Base-by-base conservation (phyloP, 257 asterid species). In the Solanum chilense region DNA sequence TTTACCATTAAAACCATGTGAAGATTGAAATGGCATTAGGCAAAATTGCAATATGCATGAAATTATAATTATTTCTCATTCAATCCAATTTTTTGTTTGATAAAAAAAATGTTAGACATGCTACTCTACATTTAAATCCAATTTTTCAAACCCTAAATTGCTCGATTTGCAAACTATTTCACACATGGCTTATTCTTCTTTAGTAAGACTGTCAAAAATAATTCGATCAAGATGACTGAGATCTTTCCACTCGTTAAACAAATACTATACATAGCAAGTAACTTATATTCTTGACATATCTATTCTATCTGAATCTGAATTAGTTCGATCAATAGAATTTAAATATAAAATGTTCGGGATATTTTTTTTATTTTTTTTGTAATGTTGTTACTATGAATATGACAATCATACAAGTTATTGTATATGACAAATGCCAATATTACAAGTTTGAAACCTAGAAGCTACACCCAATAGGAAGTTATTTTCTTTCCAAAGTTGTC, bases 41-140 rank as follows among this genome's bases (percentile, higher is more conserved):
- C 10, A 78, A 78, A 80, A 10, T 80, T 10, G 68, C 68, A 80
- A 27, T 80, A 80, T 47, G 42, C 44, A 47, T 80, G 84, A 47
- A 47, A 21, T 11, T 20, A 47, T 10, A 4, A 9, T 77, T 44
- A 44, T 77, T 77, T 1, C 9, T 77, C 64, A 77, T 16, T 44
- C 25, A 42, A 77, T 49, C 12, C 84, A 44, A 41, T 77, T 25
- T 77, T 39, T 77, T 77, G 84, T 44, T 44, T 77, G 64, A 44
- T 9, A 44, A 42, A 44, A 77, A 31, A 76, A 44, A 1, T 25
- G 62, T 77, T 27, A 25, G 21, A 70, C 44, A 31, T 31, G 25
- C 42, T 31, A 70, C n/a, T 7, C 60, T 18, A n/a, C 8, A 20
- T 37, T 37, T 37, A 37, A 75, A n/a, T 77, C 16, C 39, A 76